phyloP scores from a whole-genome alignment of 495 filamentous ascomycete genomes.

The Aspergillus conjunctus region DNA sequence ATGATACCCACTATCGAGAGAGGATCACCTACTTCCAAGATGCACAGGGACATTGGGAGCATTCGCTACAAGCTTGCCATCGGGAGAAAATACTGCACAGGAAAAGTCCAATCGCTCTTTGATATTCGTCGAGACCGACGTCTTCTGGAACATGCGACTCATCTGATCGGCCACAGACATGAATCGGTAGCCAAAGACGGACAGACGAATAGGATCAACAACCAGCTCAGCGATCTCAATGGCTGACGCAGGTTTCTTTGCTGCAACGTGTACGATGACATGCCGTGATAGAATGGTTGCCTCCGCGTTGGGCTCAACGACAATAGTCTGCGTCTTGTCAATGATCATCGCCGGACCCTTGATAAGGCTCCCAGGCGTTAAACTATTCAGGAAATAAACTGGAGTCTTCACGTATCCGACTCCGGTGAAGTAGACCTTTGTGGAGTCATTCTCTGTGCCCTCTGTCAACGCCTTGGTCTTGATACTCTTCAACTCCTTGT shows the following conservation, averaged over 20 bases:
- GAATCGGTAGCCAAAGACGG: constrained; percentile 94
- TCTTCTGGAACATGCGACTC: constrained; percentile 94
- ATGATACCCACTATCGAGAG: too few relatives aligned
- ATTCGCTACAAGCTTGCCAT: constrained; percentile 92
- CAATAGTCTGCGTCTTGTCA: constrained; percentile 94
- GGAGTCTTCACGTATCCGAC: constrained; percentile 76
- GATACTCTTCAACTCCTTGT: too few relatives aligned
- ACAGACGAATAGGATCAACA: constrained; percentile 83
- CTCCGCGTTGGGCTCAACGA: constrained; percentile 78
- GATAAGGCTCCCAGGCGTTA: constrained; percentile 74
- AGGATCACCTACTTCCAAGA: constrained; percentile 37
- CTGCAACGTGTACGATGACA: constrained; percentile 47
- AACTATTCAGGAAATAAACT: constrained; percentile 79
- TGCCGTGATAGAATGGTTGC: constrained; percentile 46
- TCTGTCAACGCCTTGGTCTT: too few relatives aligned
- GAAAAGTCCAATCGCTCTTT: constrained; percentile 97
- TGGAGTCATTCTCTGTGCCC: constrained; percentile 24
- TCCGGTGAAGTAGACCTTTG: constrained; percentile 52
- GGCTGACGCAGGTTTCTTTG: constrained; percentile 1
- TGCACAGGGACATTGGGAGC: constrained; percentile 94
- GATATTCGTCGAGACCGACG: constrained; percentile 95
- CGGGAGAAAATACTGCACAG: constrained; percentile 89
- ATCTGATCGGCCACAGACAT: constrained; percentile 99
- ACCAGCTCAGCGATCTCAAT: constrained; percentile 65
- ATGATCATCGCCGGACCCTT: constrained; percentile 88